These are phyloP conservation scores for Picea sitchensis DNA, from an alignment of 75 land plant species.

Conservation along the genomic window DNA sequence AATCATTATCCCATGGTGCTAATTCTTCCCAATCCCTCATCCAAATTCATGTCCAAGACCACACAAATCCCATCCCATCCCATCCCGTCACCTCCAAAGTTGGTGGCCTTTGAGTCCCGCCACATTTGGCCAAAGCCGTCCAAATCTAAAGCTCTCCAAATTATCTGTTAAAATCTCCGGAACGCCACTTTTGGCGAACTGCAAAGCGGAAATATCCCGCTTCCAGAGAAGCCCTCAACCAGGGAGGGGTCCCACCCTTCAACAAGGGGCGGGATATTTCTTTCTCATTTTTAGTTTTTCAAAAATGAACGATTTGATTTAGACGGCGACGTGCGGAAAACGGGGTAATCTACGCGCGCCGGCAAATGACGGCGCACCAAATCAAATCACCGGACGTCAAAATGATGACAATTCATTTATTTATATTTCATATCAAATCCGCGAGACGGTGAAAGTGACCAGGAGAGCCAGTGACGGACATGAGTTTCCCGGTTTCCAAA, in stretches of 20 bases:
- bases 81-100: not conserved
- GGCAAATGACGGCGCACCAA: slow-evolving; percentile 3
- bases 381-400: slow-evolving; percentile 6
- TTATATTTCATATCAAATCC: not conserved
- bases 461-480: not conserved
- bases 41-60: no score
- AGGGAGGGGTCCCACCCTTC: not conserved
- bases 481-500: slow-evolving; percentile 1
- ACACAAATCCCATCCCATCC: no score
- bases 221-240: not conserved
- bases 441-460: slow-evolving; percentile 3
- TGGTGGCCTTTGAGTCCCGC: not conserved
- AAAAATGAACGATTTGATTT: not conserved
- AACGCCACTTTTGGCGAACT: not conserved
- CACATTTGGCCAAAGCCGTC: not conserved
- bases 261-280: not conserved
- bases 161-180: not conserved
- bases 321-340: not conserved
- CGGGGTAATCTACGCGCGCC: not conserved
- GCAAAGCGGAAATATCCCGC: not conserved
- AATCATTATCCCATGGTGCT: no score
- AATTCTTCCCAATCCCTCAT: no score
- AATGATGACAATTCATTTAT: not conserved
- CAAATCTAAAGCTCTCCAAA: not conserved
- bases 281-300: no score